Percentiles rank a stretch among this genome's conserved stretches.
These are phyloP conservation scores for Cunninghamia lanceolata DNA, from an alignment of 75 land plant species.

Conservation along the genomic window DNA sequence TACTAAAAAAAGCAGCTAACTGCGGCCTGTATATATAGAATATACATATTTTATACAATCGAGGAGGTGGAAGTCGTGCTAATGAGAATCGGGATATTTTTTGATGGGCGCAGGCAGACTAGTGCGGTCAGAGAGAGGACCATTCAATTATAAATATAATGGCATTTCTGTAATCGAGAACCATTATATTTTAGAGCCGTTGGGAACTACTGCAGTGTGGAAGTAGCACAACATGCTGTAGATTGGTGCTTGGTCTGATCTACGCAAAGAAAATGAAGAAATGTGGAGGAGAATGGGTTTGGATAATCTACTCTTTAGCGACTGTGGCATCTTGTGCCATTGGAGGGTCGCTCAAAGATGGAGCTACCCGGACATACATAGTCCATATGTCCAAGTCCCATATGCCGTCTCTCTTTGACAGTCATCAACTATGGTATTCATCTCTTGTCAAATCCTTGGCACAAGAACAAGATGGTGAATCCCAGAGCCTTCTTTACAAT, in stretches of 20 bases:
- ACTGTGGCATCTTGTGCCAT: not conserved
- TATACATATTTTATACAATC: not conserved
- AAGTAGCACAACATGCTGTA: not conserved
- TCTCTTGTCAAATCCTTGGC: constrained; percentile 30
- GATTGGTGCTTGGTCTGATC: not conserved
- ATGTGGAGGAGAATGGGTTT: not conserved
- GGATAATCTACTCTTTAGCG: not conserved
- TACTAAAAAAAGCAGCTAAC: not conserved
- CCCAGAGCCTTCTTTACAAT: constrained; percentile 43
- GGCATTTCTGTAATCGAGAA: not conserved
- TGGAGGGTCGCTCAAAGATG: not conserved
- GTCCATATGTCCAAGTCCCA: constrained; percentile 53
- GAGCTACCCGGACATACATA: constrained; percentile 31
- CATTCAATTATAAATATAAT: not conserved
- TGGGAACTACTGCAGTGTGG: not conserved
- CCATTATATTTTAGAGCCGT: not conserved
- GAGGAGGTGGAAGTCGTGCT: not conserved
- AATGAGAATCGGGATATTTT: not conserved
- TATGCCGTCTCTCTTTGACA: constrained; percentile 45
- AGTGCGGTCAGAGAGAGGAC: not conserved
- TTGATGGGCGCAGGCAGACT: not conserved
- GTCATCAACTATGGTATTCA: constrained; percentile 58
- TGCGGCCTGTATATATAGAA: not conserved
- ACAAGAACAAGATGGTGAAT: not conserved
- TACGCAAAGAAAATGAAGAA: not conserved